These are phyloP conservation scores for Sideroxylon spinosum DNA, from an alignment of 179 eudicot genomes.

Conservation along the genomic window DNA sequence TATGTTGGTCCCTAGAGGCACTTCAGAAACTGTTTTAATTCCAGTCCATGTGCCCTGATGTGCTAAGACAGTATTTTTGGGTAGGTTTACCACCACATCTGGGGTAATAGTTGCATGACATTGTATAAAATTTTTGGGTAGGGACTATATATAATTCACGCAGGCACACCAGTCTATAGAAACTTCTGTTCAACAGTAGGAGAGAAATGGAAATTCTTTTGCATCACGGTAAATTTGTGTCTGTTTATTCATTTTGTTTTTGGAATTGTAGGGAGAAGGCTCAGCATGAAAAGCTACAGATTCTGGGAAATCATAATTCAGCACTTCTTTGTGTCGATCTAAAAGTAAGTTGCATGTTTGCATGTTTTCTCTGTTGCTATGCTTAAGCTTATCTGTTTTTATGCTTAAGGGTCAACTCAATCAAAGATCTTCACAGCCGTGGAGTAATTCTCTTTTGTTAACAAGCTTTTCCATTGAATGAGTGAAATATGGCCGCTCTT, in stretches of 20 bases:
- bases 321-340: slow-evolving; percentile 58
- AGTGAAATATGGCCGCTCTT: neutral
- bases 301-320: slow-evolving; percentile 55
- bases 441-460: neutral
- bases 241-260: slow-evolving; percentile 13
- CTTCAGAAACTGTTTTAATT: neutral
- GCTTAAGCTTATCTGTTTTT: too few species aligned
- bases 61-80: neutral
- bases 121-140: neutral
- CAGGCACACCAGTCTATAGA: neutral
- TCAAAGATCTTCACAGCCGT: neutral
- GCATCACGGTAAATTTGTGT: neutral
- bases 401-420: neutral
- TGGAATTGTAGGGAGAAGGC: slow-evolving; percentile 58
- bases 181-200: neutral
- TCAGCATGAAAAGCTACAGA: slow-evolving; percentile 49
- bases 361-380: neutral
- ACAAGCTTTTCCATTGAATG: neutral
- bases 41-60: neutral
- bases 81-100: neutral
- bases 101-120: neutral
- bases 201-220: neutral
- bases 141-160: neutral
- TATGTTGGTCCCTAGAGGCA: neutral
- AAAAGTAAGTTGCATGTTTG: slow-evolving; percentile 47